Evolutionary conservation across 352 stramenopile species (phyloP), one percentile per base, ranked within the genome.

Genomic region (Phytophthora macrochlamydospora): DNA sequence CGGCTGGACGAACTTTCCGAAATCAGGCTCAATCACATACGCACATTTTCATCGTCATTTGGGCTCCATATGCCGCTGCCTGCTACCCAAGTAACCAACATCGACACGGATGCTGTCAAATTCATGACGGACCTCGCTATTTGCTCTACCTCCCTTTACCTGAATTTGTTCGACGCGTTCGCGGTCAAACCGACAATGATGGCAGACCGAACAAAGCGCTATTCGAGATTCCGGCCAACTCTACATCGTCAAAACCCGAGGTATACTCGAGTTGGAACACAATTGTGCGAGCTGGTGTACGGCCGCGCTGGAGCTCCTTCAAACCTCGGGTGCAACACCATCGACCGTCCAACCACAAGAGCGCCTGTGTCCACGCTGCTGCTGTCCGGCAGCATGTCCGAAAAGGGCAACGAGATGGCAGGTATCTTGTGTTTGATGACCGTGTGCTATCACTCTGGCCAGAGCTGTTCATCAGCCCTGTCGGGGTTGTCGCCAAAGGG

Each of bases 391-490:
- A n/a, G 13, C 51, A 56, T 35, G 14, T 56, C 7, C 51, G 51
- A 7, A 7, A 46, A 38, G 24, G 51, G 14, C 35, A 46, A 28
- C 13, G 12, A 30, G 14, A 46, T 6, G 51, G 49, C 11, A 29
- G 31, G 11, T 54, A 54, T 43, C 49, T 54, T 12, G 49, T 54
- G 4, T 4, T 54, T 8, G 49, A 54, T 6, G 6, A 11, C 35
- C 6, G 9, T 40, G 4, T 53, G 4, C 43, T 62, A 2, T 13
- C n/a, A 12, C 30, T 49, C 6, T 62, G 55, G 55, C 45, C 44
- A 1, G 31, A 53, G 18, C 1, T 62, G 6, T 62, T 62, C 14
- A 2, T 62, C 2, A 62, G 55, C 31, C 55, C 55, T 2, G 12
- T 62, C 6, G 55, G 55, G 2, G 55, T 40, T 2, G 45, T 62